Base-by-base conservation (phyloP, 805 yeast species). In the Starmerella bombicola region DNA sequence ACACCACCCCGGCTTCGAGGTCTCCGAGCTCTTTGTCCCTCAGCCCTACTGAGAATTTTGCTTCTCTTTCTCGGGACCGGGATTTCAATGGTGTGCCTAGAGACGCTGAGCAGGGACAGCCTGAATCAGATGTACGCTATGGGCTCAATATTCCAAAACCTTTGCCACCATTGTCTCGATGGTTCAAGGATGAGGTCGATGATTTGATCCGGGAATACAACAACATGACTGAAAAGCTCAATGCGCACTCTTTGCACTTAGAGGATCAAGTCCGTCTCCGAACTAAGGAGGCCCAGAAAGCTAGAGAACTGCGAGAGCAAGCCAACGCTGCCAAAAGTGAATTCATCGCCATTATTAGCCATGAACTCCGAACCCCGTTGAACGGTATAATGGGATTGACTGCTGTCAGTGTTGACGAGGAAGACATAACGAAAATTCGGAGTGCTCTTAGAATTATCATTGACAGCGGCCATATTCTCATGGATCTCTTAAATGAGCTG, bases 301-400 rank as follows among this genome's bases (percentile, higher is more conserved):
- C 66, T 1, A 53, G 58, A 22, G 48, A 57, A 4, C 55, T 56
- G 33, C 67, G 69, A 3, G 67, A 62, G 36, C 73, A 80, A 33
- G 98, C 98, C 3, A 88, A 88, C 59, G 95, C 83, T 53, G 95
- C 97, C 2, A 91, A 91, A 56, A 83, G 95, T 9, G 84, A 84
- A 17, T 84, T 84, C 57, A 83, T 84, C 55, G 95, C 95, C 6
- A 85, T 84, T 54, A 84, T 84, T 23, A 82, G 94, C 0, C 95
- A 84, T 59, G 98, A 91, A 62, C 69, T 91, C 54, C 71, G 97
- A 3, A 91, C 98, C 0, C 98, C 98, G 2, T 64, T 91, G 48
- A 91, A 91, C 59, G 98, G 98, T 58, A 88, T 91, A 28, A 65
- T 91, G 45, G 98, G 98, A 43, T 83, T 91, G 93, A 81, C 97